A percentile compares a stretch with the other conserved stretches of the same genome.
These are phyloP conservation scores for Salix viminalis DNA, from an alignment of 345 rosid species.

Conservation along the genomic window DNA sequence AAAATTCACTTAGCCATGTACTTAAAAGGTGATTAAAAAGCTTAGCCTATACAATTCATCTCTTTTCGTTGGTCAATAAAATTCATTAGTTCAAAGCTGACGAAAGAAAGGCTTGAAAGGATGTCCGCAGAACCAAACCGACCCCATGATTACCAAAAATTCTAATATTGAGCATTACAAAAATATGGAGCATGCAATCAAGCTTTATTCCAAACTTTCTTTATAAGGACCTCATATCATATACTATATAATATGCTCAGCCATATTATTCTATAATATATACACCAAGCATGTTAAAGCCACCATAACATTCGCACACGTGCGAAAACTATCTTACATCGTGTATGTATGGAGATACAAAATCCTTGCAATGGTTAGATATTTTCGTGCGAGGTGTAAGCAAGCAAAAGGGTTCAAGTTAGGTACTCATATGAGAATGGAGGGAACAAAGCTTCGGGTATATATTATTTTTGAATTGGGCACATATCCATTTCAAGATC, in stretches of 20 bases:
- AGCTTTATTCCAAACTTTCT: background rate
- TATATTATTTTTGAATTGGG: conserved; percentile 28
- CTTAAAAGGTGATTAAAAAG: conserved; percentile 39
- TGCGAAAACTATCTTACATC: background rate
- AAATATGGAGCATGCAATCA: background rate
- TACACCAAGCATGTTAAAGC: no score
- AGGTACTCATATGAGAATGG: conserved; percentile 29
- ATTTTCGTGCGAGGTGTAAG: conserved; percentile 25
- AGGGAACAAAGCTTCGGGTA: conserved; percentile 33
- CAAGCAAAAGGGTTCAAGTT: conserved; percentile 23
- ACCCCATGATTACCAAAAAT: background rate
- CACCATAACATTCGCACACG: no score
- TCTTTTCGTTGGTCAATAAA: conserved; percentile 19
- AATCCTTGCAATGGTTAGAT: conserved; percentile 4
- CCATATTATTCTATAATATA: no score
- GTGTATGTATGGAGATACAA: background rate
- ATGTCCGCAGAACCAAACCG: background rate
- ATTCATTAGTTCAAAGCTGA: conserved; percentile 5
- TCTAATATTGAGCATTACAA: background rate
- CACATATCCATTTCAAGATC: conserved; percentile 20
- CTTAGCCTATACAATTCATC: conserved; percentile 16
- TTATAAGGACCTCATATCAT: background rate
- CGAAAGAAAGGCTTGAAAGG: background rate
- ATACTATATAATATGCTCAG: no score
- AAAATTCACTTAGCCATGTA: conserved; percentile 32